Base-by-base conservation (phyloP, 495 filamentous ascomycete genomes). In the Daldinia concentrica region DNA sequence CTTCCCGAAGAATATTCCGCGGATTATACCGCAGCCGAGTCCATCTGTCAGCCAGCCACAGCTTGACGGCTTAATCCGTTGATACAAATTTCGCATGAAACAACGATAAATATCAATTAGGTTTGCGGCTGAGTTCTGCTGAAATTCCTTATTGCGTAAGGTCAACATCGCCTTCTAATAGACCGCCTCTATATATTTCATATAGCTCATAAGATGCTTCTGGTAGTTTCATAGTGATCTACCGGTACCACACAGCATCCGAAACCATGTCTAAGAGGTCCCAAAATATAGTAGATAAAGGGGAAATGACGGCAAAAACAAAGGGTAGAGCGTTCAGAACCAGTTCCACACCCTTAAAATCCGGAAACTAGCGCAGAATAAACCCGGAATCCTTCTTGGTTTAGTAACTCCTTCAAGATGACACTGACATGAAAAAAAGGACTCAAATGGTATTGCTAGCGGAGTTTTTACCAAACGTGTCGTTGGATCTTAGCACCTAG, bases 381-480 rank as follows among this genome's bases (percentile, higher is more conserved):
- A 50, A 15, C 4, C 63, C 24, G 52, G 19, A 27, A 66, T 67
- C 64, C 58, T 59, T 56, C 45, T 63, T 37, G 27, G 7, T 48
- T 15, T 11, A 67, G 34, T 12, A 29, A 41, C 51, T 54, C 15
- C 51, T 4, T 3, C 26, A 26, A 14, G 51, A 29, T 29, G 1
- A 3, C 22, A 54, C n/a, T 48, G 4, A 54, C 11, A 30, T 11
- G 12, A 17, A 9, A 5, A 11, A 11, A 29, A n/a, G 43, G n/a
- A 6, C 22, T 37, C 37, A 58, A 48, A 55, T 34, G 7, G n/a
- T 58, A 24, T 22, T 48, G 4, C 9, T 4, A 5, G 48, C 69
- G 69, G 69, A 72, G 69, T 72, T 67, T 72, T 72, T 72, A 64
- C 56, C 59, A 24, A 48, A 11, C 41, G 8, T 8, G 19, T 43